phyloP scores from a whole-genome alignment of 257 asterid genomes.

The Capsicum pubescens region DNA sequence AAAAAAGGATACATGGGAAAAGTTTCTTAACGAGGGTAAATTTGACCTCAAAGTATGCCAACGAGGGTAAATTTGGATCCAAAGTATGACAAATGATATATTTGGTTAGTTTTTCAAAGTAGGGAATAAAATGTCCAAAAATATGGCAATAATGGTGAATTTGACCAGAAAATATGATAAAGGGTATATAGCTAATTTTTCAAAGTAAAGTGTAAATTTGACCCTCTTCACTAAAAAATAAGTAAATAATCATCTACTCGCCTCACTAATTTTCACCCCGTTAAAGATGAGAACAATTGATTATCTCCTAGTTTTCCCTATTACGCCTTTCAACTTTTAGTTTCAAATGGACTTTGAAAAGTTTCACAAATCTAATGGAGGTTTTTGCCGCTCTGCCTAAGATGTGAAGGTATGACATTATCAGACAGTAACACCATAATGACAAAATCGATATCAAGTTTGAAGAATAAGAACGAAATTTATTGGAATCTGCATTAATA shows the following conservation, averaged over 20 bases:
- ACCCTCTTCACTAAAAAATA: no score
- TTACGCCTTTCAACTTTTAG: background rate
- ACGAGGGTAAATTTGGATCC: no score
- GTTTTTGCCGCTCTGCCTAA: background rate
- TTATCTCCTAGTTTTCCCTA: background rate
- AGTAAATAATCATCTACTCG: background rate
- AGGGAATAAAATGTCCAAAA: no score
- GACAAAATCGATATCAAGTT: background rate
- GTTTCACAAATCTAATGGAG: background rate
- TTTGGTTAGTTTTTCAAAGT: no score
- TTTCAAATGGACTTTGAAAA: background rate
- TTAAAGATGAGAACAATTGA: background rate
- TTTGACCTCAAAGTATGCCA: no score
- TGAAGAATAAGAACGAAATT: background rate
- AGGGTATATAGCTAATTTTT: no score
- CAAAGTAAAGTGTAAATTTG: no score
- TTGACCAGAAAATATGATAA: no score
- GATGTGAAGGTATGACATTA: background rate
- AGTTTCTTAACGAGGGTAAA: no score
- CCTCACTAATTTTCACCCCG: background rate
- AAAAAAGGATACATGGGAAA: no score
- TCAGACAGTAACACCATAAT: background rate
- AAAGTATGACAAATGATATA: no score
- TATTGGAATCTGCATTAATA: constrained; percentile 4
- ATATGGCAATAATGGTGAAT: no score